These are phyloP conservation scores for Fusarium zealandicum DNA, from an alignment of 2,329 filamentous ascomycete genomes.

Conservation along the genomic window DNA sequence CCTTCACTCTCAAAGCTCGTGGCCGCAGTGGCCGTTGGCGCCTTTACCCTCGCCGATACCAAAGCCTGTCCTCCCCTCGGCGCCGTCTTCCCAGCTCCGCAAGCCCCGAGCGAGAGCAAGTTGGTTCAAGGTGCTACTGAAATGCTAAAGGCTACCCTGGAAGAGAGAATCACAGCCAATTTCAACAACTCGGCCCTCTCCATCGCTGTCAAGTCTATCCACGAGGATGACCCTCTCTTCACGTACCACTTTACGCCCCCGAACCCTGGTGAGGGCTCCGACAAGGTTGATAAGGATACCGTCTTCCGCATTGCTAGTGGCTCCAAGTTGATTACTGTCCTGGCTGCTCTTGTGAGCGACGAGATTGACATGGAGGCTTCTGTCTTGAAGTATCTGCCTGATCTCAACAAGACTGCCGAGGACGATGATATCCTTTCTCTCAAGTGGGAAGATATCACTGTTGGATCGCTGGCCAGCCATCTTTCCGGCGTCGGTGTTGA, in stretches of 20 bases:
- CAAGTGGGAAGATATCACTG: constrained; percentile 57
- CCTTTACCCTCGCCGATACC: constrained; percentile 36
- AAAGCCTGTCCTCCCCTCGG: constrained; percentile 53
- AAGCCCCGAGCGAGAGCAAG: constrained; percentile 42
- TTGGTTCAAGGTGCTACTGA: constrained; percentile 41
- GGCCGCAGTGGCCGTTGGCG: constrained; percentile 20
- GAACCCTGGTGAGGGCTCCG: constrained; percentile 35
- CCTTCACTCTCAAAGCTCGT: constrained; percentile 28
- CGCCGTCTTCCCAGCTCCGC: constrained; percentile 50
- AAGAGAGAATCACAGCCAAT: constrained; percentile 31
- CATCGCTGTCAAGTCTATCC: constrained; percentile 51
- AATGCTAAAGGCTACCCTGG: constrained; percentile 37
- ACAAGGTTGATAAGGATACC: constrained; percentile 43
- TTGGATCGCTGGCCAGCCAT: constrained; percentile 54
- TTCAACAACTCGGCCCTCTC: constrained; percentile 49
- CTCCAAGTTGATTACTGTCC: constrained; percentile 45
- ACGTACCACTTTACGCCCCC: constrained; percentile 52
- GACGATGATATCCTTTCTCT: constrained; percentile 45
- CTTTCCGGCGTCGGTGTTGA: constrained; percentile 53
- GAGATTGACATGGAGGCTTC: constrained; percentile 50
- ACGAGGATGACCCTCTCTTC: constrained; percentile 49
- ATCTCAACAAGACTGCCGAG: constrained; percentile 39
- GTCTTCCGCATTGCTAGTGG: constrained; percentile 47
- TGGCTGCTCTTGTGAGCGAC: constrained; percentile 43
- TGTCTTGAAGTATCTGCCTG: constrained; percentile 55